Percentiles rank a stretch among this genome's conserved stretches.
These are phyloP conservation scores for Botryotinia convoluta DNA, from an alignment of 2,329 filamentous ascomycete genomes.

Conservation along the genomic window DNA sequence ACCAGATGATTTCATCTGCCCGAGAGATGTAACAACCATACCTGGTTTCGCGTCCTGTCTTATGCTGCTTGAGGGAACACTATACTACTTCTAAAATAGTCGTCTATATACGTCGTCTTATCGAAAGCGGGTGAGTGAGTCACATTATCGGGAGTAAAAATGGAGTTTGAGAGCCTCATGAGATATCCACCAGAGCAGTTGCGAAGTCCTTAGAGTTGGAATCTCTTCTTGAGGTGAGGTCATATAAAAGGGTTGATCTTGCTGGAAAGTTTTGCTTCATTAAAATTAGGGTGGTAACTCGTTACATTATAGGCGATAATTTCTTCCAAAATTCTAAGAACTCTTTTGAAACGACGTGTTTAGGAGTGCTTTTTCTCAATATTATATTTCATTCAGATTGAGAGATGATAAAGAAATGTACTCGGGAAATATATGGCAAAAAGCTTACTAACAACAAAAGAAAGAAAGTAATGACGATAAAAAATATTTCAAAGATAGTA, in stretches of 20 bases:
- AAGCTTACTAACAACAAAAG: accelerated
- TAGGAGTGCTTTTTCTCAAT: neutral
- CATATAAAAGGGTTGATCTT: neutral
- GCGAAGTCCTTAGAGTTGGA: neutral
- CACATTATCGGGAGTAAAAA: neutral
- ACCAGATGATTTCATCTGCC: neutral
- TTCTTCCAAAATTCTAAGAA: neutral
- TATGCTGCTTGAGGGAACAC: neutral
- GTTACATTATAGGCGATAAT: no score
- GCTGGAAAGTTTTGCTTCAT: neutral
- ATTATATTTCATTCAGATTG: accelerated
- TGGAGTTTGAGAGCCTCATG: neutral
- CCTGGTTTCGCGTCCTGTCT: neutral
- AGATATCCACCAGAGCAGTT: neutral
- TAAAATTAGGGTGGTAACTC: no score
- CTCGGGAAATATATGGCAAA: neutral
- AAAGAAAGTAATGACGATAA: no score
- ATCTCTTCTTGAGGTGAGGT: neutral
- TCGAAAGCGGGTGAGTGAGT: accelerated
- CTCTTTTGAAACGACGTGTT: accelerated
- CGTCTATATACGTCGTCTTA: neutral
- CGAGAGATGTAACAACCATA: neutral
- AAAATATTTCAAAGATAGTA: accelerated
- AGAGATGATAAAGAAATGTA: neutral
- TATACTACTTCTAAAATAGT: neutral